Conservation (phyloP, 257 asterid genomes). For the Solanum neorickii region DNA sequence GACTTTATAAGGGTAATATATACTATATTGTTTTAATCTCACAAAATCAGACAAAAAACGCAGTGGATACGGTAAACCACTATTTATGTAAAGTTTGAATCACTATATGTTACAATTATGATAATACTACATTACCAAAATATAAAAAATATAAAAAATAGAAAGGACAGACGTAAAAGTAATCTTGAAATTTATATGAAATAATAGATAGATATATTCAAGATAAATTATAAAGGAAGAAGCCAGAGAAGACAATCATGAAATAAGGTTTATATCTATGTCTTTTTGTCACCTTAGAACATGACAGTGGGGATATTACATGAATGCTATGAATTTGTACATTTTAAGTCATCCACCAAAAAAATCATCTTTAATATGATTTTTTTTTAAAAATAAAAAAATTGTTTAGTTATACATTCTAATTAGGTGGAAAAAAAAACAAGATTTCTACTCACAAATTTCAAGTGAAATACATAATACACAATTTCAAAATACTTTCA, state of each 20-base stretch:
- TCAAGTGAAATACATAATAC: neutral
- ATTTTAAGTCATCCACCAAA: constrained; percentile 2
- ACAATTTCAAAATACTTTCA: neutral
- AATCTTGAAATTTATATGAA: neutral
- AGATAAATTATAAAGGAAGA: neutral
- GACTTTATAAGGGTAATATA: neutral
- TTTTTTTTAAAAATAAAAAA: neutral
- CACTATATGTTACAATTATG: neutral
- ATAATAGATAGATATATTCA: neutral
- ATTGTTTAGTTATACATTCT: neutral
- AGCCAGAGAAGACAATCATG: constrained; percentile 5
- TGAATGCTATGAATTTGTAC: neutral
- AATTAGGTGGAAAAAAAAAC: neutral
- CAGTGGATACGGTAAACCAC: neutral
- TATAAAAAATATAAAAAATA: too few species aligned
- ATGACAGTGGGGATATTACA: constrained; percentile 1
- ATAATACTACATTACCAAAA: neutral
- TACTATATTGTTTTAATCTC: neutral
- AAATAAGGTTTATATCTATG: constrained; percentile 2
- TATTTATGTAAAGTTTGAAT: neutral
- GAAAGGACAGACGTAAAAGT: neutral
- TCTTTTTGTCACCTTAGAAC: constrained; percentile 12
- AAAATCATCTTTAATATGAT: neutral
- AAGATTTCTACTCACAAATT: neutral
- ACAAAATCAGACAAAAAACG: neutral